Base-by-base conservation (phyloP, 2,329 filamentous ascomycete genomes). In the Pseudogymnoascus sp. region DNA sequence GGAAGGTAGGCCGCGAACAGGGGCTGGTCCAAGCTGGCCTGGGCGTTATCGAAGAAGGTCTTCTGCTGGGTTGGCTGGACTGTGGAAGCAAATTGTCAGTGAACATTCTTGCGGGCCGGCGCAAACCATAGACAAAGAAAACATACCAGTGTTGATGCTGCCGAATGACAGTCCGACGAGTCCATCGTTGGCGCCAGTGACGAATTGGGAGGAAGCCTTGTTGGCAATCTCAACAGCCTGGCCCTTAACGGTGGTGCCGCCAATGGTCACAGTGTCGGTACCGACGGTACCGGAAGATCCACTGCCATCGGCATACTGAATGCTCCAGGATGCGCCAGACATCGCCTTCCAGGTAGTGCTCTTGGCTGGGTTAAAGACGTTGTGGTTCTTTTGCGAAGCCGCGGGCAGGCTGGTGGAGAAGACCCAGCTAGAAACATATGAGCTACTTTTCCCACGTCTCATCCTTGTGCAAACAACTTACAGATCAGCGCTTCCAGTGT, bases 161-260 rank as follows among this genome's bases (percentile, higher is more conserved):
- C 63, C 69, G 66, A 74, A 74, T 1, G 81, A 84, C 51, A 89
- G 79, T 25, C 86, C 86, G 28, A 89, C 78, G n/a, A 89, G 79
- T 31, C 86, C 86, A 70, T 88, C 85, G 16, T 68, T 36, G 36
- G 65, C 31, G 60, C 75, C 73, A 5, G 63, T 65, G 31, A 74
- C 66, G 63, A 77, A 77, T 4, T 60, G 11, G 6, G 67, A 66
- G 3, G 73, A 74, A 14, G 73, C 71, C 23, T 66, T 67, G 25
- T 65, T 68, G 25, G 74, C 73, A 19, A 75, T 67, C 45, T 75
- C 72, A 34, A 75, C 68, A 10, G 69, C 69, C 66, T 75, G 73
- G 3, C 43, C 62, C 2, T 48, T 67, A 10, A 75, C 72, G 2
- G 70, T 73, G 11, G 73, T 73, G 6, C 66, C 65, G 2, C 73